Evolutionary conservation across 164 flowering plant species (phyloP).

Genomic region (Tinospora cordifolia): DNA sequence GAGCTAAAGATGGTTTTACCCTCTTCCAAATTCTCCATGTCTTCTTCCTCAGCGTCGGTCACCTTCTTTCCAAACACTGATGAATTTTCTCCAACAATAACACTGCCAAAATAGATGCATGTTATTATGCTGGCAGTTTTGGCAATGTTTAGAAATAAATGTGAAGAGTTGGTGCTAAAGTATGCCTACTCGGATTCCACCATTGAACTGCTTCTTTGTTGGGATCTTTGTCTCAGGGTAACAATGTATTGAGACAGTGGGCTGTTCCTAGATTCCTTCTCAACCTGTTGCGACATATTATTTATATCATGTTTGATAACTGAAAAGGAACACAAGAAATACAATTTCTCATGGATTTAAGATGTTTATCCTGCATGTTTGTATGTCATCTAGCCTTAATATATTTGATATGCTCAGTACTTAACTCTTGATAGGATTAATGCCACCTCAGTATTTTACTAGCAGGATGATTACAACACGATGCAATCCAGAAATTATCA

Average conservation of each 20-base stretch:
- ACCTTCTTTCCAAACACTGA: conserved; percentile 44
- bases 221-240: conserved; percentile 53
- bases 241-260: conserved; percentile 62
- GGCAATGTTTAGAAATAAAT: not conserved
- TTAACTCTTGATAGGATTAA: not conserved
- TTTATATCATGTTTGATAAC: not conserved
- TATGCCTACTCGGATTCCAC: conserved; percentile 58
- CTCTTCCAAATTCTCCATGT: conserved; percentile 21
- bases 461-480: too few relatives aligned
- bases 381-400: not conserved
- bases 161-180: not conserved
- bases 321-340: not conserved
- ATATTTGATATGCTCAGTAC: not conserved
- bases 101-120: conserved; percentile 38
- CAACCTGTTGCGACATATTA: conserved; percentile 37
- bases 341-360: not conserved
- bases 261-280: conserved; percentile 53
- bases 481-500: too few relatives aligned
- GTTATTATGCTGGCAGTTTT: not conserved
- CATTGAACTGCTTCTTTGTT: conserved; percentile 49
- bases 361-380: not conserved
- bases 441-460: too few relatives aligned
- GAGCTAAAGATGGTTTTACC: conserved; percentile 53
- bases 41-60: conserved; percentile 34
- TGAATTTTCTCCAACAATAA: conserved; percentile 59